Evolutionary conservation across 768 basidiomycete genomes (phyloP).

Genomic region (Polyporus arcularius): DNA sequence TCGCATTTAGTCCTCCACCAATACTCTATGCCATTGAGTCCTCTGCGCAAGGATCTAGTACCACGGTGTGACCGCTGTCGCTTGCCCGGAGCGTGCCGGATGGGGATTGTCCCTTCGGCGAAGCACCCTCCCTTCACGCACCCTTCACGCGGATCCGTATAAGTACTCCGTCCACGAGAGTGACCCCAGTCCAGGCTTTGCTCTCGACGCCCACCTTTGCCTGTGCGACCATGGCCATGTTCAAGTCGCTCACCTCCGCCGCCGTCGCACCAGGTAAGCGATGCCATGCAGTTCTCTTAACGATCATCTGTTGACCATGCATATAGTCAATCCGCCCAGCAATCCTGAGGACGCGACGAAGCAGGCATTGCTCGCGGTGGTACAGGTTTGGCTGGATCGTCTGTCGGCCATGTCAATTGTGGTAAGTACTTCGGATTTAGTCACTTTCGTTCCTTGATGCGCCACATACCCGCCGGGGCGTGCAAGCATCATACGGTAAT

Average conservation of each 20-base stretch:
- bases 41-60: too few species aligned
- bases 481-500: too few species aligned
- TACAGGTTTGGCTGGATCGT: conserved; percentile 62
- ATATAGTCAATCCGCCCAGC: background rate
- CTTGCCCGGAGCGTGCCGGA: background rate
- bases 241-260: background rate
- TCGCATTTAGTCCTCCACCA: too few species aligned
- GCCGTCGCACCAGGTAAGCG: background rate
- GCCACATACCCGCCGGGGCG: too few species aligned
- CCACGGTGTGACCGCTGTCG: background rate
- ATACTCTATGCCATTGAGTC: too few species aligned
- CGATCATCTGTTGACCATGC: background rate
- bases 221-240: conserved; percentile 19
- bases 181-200: background rate
- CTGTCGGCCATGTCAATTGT: conserved; percentile 61
- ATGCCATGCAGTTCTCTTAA: background rate
- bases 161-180: background rate
- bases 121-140: background rate
- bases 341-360: conserved; percentile 6
- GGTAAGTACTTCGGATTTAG: conserved; percentile 35
- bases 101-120: background rate
- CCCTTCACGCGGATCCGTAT: background rate
- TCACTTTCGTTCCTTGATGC: background rate
- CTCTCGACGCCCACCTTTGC: background rate
- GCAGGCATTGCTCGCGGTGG: conserved; percentile 30